Evolutionary conservation across 176 grass and related monocot genomes (phyloP).

Genomic region (Lolium rigidum): DNA sequence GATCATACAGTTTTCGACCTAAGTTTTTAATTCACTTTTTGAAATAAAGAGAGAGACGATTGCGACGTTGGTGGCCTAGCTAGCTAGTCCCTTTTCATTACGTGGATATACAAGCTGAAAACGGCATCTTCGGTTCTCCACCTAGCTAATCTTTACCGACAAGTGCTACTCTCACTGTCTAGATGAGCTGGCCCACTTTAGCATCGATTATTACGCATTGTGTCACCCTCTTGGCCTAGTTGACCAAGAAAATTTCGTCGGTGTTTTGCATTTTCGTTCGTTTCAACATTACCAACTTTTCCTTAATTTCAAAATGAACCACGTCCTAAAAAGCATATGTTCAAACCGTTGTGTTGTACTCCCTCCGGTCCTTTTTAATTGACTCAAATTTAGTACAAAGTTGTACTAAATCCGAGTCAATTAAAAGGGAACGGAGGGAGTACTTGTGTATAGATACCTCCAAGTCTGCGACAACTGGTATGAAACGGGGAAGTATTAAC

Average conservation of each 20-base stretch:
- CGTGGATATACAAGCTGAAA: background rate
- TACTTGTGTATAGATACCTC: too few relatives aligned
- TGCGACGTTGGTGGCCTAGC: background rate
- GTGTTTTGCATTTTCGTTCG: background rate
- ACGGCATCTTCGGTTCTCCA: background rate
- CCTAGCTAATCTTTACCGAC: slow-evolving; percentile 6
- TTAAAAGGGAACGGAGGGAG: too few relatives aligned
- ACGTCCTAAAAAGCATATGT: background rate
- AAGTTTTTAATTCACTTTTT: background rate
- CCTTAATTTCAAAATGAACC: background rate
- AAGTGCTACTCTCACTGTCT: background rate
- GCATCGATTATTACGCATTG: background rate
- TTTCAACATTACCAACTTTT: background rate
- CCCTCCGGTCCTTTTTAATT: too few relatives aligned
- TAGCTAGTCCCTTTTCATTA: background rate
- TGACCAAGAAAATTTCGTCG: background rate
- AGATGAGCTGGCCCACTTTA: slow-evolving; percentile 15
- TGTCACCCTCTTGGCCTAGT: background rate
- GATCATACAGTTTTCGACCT: too few relatives aligned
- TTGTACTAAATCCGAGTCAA: too few relatives aligned
- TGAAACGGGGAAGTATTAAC: background rate
- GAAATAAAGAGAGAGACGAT: background rate
- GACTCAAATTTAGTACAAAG: too few relatives aligned
- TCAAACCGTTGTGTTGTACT: background rate
- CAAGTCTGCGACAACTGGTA: too few relatives aligned